Conservation (phyloP, 768 basidiomycete genomes). For the Crepidotus variabilis region DNA sequence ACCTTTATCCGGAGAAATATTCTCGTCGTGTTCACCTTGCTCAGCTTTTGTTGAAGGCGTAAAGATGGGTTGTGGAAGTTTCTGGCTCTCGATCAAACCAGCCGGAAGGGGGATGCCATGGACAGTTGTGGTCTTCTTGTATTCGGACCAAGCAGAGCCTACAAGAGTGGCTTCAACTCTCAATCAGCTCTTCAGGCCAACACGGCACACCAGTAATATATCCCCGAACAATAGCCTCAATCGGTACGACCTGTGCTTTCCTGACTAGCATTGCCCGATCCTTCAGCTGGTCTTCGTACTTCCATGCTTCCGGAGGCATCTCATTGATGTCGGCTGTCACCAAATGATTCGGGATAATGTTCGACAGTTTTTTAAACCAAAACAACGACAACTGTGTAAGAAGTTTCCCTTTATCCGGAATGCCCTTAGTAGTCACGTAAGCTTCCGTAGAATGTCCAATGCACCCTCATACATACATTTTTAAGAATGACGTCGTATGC, state of each 20-base stretch:
- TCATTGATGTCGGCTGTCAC: constrained; percentile 70
- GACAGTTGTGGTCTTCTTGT: constrained; percentile 81
- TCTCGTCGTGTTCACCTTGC: constrained; percentile 92
- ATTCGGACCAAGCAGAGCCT: constrained; percentile 98
- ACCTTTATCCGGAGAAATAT: constrained; percentile 85
- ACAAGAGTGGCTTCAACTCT: neutral
- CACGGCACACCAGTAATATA: constrained; percentile 79
- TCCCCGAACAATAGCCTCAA: constrained; percentile 95
- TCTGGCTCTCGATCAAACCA: constrained; percentile 81
- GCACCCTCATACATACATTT: constrained; percentile 88
- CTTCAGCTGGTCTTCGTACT: constrained; percentile 73
- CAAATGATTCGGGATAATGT: constrained; percentile 88
- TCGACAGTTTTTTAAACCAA: constrained; percentile 85
- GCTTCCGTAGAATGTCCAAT: too few relatives aligned
- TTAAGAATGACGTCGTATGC: constrained; percentile 95
- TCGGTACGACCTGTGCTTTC: constrained; percentile 83
- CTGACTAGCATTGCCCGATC: constrained; percentile 89
- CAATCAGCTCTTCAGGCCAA: neutral
- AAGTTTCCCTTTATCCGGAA: constrained; percentile 89
- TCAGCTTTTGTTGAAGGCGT: constrained; percentile 98
- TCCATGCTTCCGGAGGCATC: constrained; percentile 78
- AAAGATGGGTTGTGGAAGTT: constrained; percentile 79
- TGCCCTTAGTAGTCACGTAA: constrained; percentile 54
- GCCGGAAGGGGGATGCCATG: constrained; percentile 78
- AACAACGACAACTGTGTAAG: constrained; percentile 89